phyloP scores from a whole-genome alignment of 2,329 filamentous ascomycete species.

The Boeremia lycopersici region DNA sequence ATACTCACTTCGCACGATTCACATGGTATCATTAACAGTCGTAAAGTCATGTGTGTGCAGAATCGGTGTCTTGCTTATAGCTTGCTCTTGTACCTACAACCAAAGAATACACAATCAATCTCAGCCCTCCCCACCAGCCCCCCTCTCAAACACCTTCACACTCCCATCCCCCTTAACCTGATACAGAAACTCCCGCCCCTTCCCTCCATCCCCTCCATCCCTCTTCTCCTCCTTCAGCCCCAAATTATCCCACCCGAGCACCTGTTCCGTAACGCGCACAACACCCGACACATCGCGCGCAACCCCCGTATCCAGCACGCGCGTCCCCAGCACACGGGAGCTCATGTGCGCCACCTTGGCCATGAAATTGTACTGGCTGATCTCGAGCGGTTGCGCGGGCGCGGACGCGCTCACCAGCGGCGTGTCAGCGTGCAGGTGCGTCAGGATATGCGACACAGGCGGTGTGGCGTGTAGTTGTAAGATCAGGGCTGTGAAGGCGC shows the following conservation, averaged over 20 bases:
- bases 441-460: conserved; percentile 67
- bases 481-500: conserved; percentile 33
- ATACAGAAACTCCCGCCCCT: conserved; percentile 77
- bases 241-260: conserved; percentile 35
- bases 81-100: not conserved
- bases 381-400: conserved; percentile 50
- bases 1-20: not conserved
- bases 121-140: conserved; percentile 51
- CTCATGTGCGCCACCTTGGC: conserved; percentile 77
- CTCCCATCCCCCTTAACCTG: conserved; percentile 78
- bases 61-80: not conserved
- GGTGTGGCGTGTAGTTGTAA: conserved; percentile 49
- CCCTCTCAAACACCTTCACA: conserved; percentile 84
- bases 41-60: not conserved
- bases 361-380: conserved; percentile 59
- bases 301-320: conserved; percentile 83
- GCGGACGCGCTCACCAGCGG: conserved; percentile 60
- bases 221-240: conserved; percentile 32
- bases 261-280: conserved; percentile 68
- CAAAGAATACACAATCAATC: not conserved
- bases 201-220: conserved; percentile 19
- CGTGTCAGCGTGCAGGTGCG: conserved; percentile 75
- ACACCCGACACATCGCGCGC: conserved; percentile 92
- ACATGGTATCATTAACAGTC: not conserved
- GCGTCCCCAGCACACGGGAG: conserved; percentile 70